These are phyloP conservation scores for Mollisiaceae sp. DNA, from an alignment of 2,329 filamentous ascomycete species.

Conservation along the genomic window DNA sequence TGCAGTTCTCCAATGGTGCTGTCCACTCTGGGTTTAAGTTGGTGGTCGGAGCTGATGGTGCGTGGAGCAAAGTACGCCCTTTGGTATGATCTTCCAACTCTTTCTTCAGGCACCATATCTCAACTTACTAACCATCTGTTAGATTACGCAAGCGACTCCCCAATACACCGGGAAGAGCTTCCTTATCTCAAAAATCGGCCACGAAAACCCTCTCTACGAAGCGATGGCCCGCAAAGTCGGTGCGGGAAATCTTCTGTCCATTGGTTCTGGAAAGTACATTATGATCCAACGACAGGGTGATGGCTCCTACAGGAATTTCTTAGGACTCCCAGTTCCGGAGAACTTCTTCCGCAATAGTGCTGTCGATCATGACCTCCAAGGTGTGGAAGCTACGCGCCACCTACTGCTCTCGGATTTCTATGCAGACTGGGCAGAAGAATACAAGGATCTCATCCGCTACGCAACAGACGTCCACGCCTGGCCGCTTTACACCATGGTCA, in stretches of 20 bases:
- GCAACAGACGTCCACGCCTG: conserved; percentile 25
- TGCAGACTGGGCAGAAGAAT: conserved; percentile 27
- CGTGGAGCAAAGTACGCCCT: conserved; percentile 48
- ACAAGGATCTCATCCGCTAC: conserved; percentile 30
- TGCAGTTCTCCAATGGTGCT: neutral
- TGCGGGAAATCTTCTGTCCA: conserved; percentile 23
- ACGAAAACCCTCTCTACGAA: conserved; percentile 23
- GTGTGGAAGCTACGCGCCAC: conserved; percentile 23
- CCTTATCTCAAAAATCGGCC: conserved; percentile 25
- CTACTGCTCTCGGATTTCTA: conserved; percentile 25
- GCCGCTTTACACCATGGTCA: conserved; percentile 43
- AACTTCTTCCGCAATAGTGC: conserved; percentile 25
- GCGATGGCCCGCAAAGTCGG: conserved; percentile 22
- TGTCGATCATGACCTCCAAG: conserved; percentile 23
- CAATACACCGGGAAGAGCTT: conserved; percentile 25
- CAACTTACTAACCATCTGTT: conserved; percentile 20
- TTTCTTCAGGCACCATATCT: conserved; percentile 7
- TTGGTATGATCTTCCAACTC: conserved; percentile 11
- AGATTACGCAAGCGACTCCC: conserved; percentile 24
- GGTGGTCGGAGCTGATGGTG: conserved; percentile 49
- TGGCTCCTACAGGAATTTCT: conserved; percentile 25
- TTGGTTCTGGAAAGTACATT: conserved; percentile 21
- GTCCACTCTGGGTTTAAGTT: conserved; percentile 42
- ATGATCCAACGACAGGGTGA: conserved; percentile 25
- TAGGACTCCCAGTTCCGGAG: conserved; percentile 23